Percentiles rank a stretch among this genome's conserved stretches.
Conservation (phyloP, 176 grass and related monocot genomes). For the Oryza glaberrima region DNA sequence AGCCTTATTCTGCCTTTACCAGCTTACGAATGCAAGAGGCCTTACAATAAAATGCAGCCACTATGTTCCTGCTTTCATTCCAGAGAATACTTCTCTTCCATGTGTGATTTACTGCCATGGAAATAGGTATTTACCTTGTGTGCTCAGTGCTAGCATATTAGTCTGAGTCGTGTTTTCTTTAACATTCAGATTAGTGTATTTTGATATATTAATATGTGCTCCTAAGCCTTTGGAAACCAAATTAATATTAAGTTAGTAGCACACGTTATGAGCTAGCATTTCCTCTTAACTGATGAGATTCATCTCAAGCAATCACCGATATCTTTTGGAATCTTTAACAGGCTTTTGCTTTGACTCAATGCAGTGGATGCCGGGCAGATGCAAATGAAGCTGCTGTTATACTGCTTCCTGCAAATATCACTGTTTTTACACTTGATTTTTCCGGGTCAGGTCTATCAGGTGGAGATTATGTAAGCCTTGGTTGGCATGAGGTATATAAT, state of each 20-base stretch:
- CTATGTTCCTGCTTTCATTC: conserved; percentile 74
- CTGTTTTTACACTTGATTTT: conserved; percentile 96
- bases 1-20: conserved; percentile 44
- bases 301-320: conserved; percentile 34
- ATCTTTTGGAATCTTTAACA: conserved; percentile 44
- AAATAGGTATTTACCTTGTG: conserved; percentile 69
- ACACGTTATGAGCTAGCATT: background rate
- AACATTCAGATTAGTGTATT: conserved; percentile 29
- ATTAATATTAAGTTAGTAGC: conserved; percentile 16
- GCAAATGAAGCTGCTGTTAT: conserved; percentile 93
- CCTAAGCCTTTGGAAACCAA: conserved; percentile 24
- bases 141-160: conserved; percentile 27
- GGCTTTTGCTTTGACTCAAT: conserved; percentile 55
- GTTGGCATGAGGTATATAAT: conserved; percentile 94
- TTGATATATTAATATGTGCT: conserved; percentile 18
- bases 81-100: conserved; percentile 72
- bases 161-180: background rate
- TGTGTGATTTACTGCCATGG: conserved; percentile 97
- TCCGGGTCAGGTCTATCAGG: conserved; percentile 91
- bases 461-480: conserved; percentile 97
- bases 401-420: conserved; percentile 96
- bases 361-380: conserved; percentile 96
- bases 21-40: conserved; percentile 88
- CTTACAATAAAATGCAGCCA: conserved; percentile 93
- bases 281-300: conserved; percentile 18